Percentiles rank a stretch among this genome's conserved stretches.
These are phyloP conservation scores for Pleurotus salmoneostramineus DNA, from an alignment of 768 basidiomycete genomes.

Conservation along the genomic window DNA sequence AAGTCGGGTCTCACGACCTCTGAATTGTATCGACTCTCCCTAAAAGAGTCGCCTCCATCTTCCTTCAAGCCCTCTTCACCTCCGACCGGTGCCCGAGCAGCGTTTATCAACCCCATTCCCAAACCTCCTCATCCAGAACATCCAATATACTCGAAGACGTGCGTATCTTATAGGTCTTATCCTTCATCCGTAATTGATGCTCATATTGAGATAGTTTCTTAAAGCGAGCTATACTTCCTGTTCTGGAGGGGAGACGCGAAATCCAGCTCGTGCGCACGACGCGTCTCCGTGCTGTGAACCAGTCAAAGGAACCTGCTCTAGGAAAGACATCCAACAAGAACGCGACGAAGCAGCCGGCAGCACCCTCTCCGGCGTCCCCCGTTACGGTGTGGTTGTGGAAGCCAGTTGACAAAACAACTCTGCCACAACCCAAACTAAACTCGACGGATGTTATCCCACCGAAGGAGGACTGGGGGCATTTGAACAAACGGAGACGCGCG, in stretches of 20 bases:
- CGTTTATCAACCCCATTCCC: conserved; percentile 8
- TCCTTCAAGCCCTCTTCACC: neutral
- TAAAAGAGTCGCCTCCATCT: conserved; percentile 19
- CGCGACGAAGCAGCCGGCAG: conserved; percentile 13
- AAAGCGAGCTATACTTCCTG: conserved; percentile 46
- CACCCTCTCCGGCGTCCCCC: conserved; percentile 12
- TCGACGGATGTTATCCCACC: neutral
- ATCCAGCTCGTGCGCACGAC: conserved; percentile 38
- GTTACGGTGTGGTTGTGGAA: conserved; percentile 41
- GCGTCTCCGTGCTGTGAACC: conserved; percentile 18
- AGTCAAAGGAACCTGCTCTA: conserved; percentile 8
- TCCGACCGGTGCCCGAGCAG: neutral
- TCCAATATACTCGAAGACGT: conserved; percentile 54
- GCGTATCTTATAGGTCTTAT: conserved; percentile 11
- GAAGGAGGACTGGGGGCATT: neutral
- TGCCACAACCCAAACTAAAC: neutral
- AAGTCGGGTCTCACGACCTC: conserved; percentile 30
- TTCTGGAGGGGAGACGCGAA: conserved; percentile 35
- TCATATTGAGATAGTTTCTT: conserved; percentile 40
- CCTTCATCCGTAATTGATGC: neutral
- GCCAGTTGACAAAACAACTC: conserved; percentile 7
- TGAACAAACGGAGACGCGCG: neutral
- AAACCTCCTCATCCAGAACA: conserved; percentile 38
- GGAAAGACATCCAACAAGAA: conserved; percentile 9
- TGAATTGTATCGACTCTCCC: conserved; percentile 32